Evolutionary conservation across 108 stramenopile species (phyloP), one percentile per base, ranked within the genome.

Genomic region (Halocafeteria seosinensis): DNA sequence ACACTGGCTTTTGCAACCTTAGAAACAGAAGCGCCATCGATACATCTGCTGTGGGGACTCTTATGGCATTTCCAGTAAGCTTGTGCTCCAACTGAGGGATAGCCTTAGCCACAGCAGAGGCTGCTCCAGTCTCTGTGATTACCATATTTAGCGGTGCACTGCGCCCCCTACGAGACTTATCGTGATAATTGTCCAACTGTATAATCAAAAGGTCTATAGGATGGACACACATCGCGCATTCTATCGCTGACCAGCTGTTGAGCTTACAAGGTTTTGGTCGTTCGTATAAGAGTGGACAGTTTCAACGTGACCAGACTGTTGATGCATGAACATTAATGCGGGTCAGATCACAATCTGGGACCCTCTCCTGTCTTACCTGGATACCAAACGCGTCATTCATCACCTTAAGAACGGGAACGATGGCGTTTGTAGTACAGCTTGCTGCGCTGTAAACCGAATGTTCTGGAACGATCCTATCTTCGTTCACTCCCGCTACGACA

Each of bases 361-460:
- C n/a, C n/a, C n/a, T n/a, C n/a, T n/a, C n/a, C n/a, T n/a, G n/a
- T n/a, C n/a, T n/a, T n/a, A n/a, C n/a, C n/a, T n/a, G 36, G 34
- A 68, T 24, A 35, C 67, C 67, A 23, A 50, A 68, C 23, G n/a
- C 30, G 1, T 68, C 62, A 21, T 68, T 28, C 6, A 68, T 29
- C 17, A 68, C 61, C 61, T 62, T 68, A 28, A 63, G 62, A 3
- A 62, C 33, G 21, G 67, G 67, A 34, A 57, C 57, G 51, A 68
- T 62, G 67, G 62, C 62, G 67, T 68, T 68, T 42, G 67, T 68
- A 3, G 67, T 68, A 55, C 67, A 68, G 5, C 50, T 51, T 6
- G 67, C 67, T 50, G 62, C 62, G 62, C 29, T 31, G 34, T 59
- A 50, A 28, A n/a, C 12, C 36, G 50, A 23, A n/a, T 63, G 29